These are phyloP conservation scores for Didymella pinodella DNA, from an alignment of 2,329 filamentous ascomycete species.

Conservation along the genomic window DNA sequence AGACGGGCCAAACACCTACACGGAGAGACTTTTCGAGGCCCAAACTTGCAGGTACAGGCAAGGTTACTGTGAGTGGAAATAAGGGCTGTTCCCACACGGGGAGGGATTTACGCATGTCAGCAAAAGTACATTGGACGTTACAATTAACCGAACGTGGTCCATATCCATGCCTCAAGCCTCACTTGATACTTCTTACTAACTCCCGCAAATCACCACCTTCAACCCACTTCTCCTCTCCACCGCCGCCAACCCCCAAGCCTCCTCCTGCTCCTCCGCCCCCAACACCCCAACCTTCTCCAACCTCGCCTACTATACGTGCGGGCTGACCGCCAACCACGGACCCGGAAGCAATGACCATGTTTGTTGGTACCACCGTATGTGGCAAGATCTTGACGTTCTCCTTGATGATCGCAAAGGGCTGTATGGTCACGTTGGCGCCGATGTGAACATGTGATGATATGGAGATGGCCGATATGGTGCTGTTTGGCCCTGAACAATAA, in stretches of 20 bases:
- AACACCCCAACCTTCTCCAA: conserved; percentile 62
- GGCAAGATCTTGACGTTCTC: conserved; percentile 91
- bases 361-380: conserved; percentile 80
- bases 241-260: conserved; percentile 48
- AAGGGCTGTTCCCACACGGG: too few species aligned
- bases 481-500: conserved; percentile 51
- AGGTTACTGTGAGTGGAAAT: background rate
- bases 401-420: conserved; percentile 89
- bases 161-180: background rate
- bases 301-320: conserved; percentile 57
- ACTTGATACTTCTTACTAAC: conserved; percentile 57
- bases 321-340: conserved; percentile 77
- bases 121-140: background rate
- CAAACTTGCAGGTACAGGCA: background rate
- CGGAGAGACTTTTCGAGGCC: too few species aligned
- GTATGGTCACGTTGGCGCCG: conserved; percentile 77
- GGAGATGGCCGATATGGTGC: conserved; percentile 81
- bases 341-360: conserved; percentile 93
- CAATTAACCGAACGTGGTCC: background rate
- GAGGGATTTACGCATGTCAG: background rate
- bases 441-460: conserved; percentile 89
- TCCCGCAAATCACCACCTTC: conserved; percentile 60
- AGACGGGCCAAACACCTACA: background rate
- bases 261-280: conserved; percentile 45
- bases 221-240: conserved; percentile 56